Percentiles rank a stretch among this genome's conserved stretches.
Evolutionary conservation across 257 asterid species (phyloP).

Genomic region (Solanum chmielewskii): DNA sequence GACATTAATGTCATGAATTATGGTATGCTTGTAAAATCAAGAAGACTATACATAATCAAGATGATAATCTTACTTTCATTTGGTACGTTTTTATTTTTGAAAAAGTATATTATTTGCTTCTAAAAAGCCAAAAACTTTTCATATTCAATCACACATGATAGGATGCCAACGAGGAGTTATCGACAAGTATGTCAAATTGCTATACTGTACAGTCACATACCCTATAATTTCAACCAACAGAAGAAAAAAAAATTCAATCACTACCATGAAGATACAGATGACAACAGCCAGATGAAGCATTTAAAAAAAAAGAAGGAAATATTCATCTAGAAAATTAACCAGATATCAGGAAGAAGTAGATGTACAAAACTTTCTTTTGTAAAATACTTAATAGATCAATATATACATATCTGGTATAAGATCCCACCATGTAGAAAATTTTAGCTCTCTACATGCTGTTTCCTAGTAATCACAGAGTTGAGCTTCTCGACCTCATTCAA

Average conservation of each 20-base stretch:
- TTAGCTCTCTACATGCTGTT: not conserved
- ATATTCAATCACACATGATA: not conserved
- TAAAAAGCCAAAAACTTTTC: not conserved
- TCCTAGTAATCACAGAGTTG: conserved; percentile 13
- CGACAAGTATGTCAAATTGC: not conserved
- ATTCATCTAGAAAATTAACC: not conserved
- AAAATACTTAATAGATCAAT: not conserved
- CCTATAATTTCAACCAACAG: not conserved
- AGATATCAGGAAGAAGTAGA: not conserved
- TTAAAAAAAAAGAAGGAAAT: too few species aligned
- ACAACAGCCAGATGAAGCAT: not conserved
- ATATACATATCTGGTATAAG: not conserved
- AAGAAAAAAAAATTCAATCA: not conserved
- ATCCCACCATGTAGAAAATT: not conserved
- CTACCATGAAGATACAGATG: not conserved
- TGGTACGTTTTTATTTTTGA: not conserved
- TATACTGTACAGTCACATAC: not conserved
- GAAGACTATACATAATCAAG: not conserved
- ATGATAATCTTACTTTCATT: not conserved
- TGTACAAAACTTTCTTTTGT: not conserved
- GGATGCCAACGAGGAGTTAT: not conserved
- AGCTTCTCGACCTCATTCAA: conserved; percentile 40
- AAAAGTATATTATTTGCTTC: not conserved
- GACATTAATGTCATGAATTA: not conserved
- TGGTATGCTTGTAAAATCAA: not conserved